Evolutionary conservation across 2,329 filamentous ascomycete species (phyloP), one percentile per base, ranked within the genome.

Genomic region (Beauveria varroae): DNA sequence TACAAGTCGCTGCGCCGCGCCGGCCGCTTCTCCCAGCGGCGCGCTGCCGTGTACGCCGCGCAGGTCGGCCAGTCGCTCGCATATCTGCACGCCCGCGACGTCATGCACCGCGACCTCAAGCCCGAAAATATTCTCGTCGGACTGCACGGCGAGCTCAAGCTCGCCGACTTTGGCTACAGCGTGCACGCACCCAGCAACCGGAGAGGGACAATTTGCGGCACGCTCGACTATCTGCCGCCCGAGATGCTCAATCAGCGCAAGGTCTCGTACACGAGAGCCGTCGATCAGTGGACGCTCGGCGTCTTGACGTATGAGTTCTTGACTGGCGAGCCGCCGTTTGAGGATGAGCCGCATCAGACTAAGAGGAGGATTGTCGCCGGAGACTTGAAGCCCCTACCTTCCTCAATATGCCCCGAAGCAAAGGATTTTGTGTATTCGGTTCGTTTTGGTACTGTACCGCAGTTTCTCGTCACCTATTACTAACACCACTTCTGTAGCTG

Each of bases 51-150:
- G 75, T 96, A 93, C 72, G 86, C 93, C 66, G 90, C 90, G 4
- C 91, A 96, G 75, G 93, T 95, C 89, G 89, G 89, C 18, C 87
- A 88, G 44, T 91, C 92, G 0, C 78, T 96, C 67, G 86, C 86
- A 66, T 96, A 96, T 70, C 81, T 96, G 51, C 91, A 96, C 78
- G 90, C 89, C 73, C 96, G 96, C 77, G 89, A 96, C 73, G 88
- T 96, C 68, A 95, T 95, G 79, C 90, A 96, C 73, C 84, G 91
- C 63, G 91, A 96, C 69, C 96, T 96, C 77, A 96, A 73, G 68
- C 71, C 72, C 3, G 70, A 72, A 63, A 73, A 74, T 44, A 72
- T 75, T 22, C 65, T 74, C 6, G 66, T 74, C 0, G 70, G 69
- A 0, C 37, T 68, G 7, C 61, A 68, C 20, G 68, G 70, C 28